Evolutionary conservation across 257 asterid genomes (phyloP).

Genomic region (Solanum ahanhuiri): DNA sequence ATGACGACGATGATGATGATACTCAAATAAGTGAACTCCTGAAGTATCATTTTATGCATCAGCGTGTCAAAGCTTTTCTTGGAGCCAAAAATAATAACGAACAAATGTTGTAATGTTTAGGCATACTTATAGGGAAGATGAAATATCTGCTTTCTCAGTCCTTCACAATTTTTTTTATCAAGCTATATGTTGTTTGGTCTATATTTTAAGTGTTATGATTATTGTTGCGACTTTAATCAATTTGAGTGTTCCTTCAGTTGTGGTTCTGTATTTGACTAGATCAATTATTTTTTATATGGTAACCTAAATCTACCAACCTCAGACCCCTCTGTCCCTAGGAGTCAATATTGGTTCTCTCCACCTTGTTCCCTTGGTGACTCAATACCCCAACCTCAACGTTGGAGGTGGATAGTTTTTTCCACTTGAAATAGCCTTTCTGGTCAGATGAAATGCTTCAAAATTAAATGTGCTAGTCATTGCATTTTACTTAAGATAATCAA

Average conservation of each 20-base stretch:
- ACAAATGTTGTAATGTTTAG: not conserved
- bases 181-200: not conserved
- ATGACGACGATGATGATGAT: not conserved
- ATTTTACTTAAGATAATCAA: not conserved
- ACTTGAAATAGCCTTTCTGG: not conserved
- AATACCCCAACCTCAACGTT: not conserved
- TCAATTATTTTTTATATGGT: not conserved
- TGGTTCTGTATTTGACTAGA: not conserved
- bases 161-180: not conserved
- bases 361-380: not conserved
- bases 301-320: not conserved
- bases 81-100: not conserved
- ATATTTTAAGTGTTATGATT: not conserved
- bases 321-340: not conserved
- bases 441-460: not conserved
- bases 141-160: not conserved
- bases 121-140: not conserved
- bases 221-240: not conserved
- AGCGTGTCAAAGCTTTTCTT: conserved; percentile 3
- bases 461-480: not conserved
- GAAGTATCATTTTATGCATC: conserved; percentile 11
- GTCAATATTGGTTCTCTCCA: not conserved
- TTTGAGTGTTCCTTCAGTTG: not conserved
- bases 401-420: not conserved
- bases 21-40: not conserved